These are phyloP conservation scores for Ceratobasidium sp. DNA, from an alignment of 1,284 basidiomycete genomes.

Conservation along the genomic window DNA sequence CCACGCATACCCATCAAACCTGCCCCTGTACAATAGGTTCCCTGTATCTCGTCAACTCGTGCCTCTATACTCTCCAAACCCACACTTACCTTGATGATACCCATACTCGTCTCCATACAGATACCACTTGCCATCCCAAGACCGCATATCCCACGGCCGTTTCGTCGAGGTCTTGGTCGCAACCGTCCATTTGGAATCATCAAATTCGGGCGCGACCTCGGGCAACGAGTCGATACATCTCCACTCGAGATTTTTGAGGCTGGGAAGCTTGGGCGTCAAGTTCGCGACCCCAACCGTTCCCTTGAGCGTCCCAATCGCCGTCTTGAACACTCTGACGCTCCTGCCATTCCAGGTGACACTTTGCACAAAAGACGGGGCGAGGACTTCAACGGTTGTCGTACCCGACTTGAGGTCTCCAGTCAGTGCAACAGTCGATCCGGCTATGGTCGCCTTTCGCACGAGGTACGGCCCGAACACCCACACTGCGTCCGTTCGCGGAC, in stretches of 20 bases:
- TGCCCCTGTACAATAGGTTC: constrained; percentile 60
- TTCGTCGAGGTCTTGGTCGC: constrained; percentile 62
- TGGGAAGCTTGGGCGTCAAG: constrained; percentile 54
- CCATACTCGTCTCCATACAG: constrained; percentile 62
- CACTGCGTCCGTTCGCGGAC: constrained; percentile 45
- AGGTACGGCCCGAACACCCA: constrained; percentile 50
- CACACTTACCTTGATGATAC: constrained; percentile 57
- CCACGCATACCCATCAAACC: constrained; percentile 60
- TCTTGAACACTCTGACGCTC: constrained; percentile 31
- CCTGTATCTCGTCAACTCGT: constrained; percentile 46
- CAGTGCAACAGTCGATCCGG: constrained; percentile 34
- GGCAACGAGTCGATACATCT: constrained; percentile 61
- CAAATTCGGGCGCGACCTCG: constrained; percentile 58
- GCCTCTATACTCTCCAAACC: neutral
- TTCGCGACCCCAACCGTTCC: constrained; percentile 47
- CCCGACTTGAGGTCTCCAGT: constrained; percentile 45
- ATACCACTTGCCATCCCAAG: constrained; percentile 58
- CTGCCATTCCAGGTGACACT: constrained; percentile 52
- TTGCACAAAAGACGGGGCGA: constrained; percentile 45
- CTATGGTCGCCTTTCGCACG: constrained; percentile 47
- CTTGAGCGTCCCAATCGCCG: constrained; percentile 31
- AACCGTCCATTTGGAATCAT: constrained; percentile 59
- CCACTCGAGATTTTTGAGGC: constrained; percentile 59
- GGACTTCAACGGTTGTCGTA: constrained; percentile 43
- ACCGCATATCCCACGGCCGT: constrained; percentile 57